Evolutionary conservation across 1,139 yeast genomes (phyloP), one percentile per base, ranked within the genome.

Genomic region (Suhomyces choctaworum): DNA sequence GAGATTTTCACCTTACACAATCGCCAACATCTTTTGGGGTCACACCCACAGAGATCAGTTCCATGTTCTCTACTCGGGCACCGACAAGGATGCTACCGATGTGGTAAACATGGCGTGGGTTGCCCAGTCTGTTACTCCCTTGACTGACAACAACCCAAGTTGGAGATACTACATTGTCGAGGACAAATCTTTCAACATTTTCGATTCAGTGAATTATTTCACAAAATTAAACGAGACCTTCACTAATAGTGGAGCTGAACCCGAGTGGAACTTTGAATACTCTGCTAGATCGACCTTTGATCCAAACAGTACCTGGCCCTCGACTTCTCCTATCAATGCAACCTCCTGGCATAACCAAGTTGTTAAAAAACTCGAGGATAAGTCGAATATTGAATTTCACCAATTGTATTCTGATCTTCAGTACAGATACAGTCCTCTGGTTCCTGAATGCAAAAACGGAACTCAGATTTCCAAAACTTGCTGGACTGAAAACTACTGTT

Each of bases 111-210:
- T 76, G 35, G 81, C 85, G 0, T 82, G 83, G 83, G 71, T 82
- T 36, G 69, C 75, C 1, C 88, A 79, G 44, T 76, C 86, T 1
- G 71, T 82, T 26, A 80, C 89, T 10, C 88, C 89, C 7, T 65
- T 70, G 46, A 59, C 66, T 7, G 37, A 50, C 16, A 65, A 77
- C 44, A 82, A 82, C 53, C 89, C 89, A 11, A 71, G 81, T 17
- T 82, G 86, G 84, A 71, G 85, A 54, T 81, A 80, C 59, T 82
- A 82, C 51, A 78, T 78, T 49, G 83, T 82, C 29, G 88, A 82
- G 54, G 64, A 75, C 16, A 63, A 74, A 45, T 73, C 86, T 4
- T 81, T 80, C 63, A 75, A 75, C 42, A 66, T 82, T 40, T 66
- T 80, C 67, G 77, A 82, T 49, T 67, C 82, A 4, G 68, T 58